A percentile compares a stretch with the other conserved stretches of the same genome.
Evolutionary conservation across 805 yeast genomes (phyloP).

Genomic region (Grigorovia humatica): DNA sequence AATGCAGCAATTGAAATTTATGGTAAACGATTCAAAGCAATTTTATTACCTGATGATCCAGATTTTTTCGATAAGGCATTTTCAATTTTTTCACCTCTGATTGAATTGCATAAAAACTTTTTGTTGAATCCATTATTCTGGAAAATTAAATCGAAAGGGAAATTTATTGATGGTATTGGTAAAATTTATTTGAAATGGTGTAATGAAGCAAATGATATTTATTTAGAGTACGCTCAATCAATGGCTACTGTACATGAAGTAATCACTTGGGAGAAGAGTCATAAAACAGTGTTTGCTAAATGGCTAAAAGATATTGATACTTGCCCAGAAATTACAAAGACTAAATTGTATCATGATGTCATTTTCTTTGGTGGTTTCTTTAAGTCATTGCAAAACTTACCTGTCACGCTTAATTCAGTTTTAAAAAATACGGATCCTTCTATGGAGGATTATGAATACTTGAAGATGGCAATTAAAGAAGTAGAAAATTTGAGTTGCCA

Average conservation of each 20-base stretch:
- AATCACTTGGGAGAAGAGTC: constrained; percentile 37
- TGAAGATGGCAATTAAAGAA: constrained; percentile 44
- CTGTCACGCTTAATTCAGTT: constrained; percentile 53
- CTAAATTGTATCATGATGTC: constrained; percentile 40
- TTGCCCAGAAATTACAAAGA: constrained; percentile 33
- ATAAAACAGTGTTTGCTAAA: constrained; percentile 36
- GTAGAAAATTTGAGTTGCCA: constrained; percentile 45
- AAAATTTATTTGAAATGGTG: constrained; percentile 59
- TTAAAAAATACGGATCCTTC: constrained; percentile 37
- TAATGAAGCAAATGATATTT: constrained; percentile 41
- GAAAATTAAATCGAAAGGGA: constrained; percentile 53
- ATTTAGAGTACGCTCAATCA: constrained; percentile 48
- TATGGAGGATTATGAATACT: constrained; percentile 41
- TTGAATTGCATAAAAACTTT: constrained; percentile 42
- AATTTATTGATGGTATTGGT: constrained; percentile 53
- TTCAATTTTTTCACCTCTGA: constrained; percentile 43
- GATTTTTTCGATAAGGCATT: constrained; percentile 52
- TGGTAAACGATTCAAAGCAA: constrained; percentile 35
- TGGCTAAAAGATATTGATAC: constrained; percentile 50
- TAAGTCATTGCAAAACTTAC: constrained; percentile 46
- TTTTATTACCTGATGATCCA: constrained; percentile 39
- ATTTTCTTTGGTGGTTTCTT: constrained; percentile 48
- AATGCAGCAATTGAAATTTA: constrained; percentile 51
- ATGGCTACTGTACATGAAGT: constrained; percentile 52
- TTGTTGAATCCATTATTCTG: constrained; percentile 49